phyloP scores from a whole-genome alignment of 306 rosid species.

The Quercus berberidifolia region DNA sequence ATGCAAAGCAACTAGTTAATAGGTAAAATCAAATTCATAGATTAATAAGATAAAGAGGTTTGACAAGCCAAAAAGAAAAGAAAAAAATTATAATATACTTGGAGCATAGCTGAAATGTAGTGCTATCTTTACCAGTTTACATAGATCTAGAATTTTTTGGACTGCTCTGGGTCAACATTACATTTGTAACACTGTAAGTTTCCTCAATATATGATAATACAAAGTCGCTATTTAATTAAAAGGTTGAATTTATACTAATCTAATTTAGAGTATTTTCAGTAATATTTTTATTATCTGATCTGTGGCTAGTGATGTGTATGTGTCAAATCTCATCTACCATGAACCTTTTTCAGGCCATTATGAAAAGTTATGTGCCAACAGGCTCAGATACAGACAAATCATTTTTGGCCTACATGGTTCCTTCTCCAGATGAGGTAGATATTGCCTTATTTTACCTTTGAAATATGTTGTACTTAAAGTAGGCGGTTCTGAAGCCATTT shows the following conservation, averaged over 20 bases:
- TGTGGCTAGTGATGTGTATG: conserved; percentile 10
- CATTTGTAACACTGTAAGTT: no score
- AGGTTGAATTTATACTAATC: neutral
- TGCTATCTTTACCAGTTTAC: no score
- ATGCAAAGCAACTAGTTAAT: no score
- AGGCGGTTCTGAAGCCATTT: conserved; percentile 7
- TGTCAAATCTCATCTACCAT: conserved; percentile 17
- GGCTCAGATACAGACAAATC: conserved; percentile 67
- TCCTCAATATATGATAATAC: no score
- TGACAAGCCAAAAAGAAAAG: no score
- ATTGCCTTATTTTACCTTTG: neutral
- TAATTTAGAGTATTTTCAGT: neutral
- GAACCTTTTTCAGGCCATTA: conserved; percentile 62
- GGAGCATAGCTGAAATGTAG: no score
- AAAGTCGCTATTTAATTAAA: no score
- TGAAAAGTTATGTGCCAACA: conserved; percentile 79
- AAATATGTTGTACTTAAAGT: neutral
- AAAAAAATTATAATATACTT: no score
- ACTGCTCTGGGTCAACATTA: no score
- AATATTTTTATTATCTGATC: neutral
- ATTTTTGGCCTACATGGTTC: conserved; percentile 94
- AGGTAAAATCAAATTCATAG: no score
- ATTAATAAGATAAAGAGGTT: no score
- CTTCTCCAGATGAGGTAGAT: conserved; percentile 84
- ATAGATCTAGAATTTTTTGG: no score